Base-by-base conservation (phyloP, 306 rosid genomes). In the Vachellia collinsii region DNA sequence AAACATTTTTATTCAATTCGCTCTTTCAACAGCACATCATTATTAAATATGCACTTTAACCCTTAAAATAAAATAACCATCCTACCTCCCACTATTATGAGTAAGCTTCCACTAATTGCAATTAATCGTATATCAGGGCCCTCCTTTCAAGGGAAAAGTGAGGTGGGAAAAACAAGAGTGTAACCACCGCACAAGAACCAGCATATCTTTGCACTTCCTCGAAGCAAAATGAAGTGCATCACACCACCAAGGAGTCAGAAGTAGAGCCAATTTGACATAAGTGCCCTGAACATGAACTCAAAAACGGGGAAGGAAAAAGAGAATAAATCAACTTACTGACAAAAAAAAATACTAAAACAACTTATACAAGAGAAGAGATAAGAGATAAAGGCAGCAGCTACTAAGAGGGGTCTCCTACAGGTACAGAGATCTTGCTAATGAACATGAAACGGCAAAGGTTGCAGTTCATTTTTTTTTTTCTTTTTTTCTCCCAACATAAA, bases 361-460 rank as follows among this genome's bases (percentile, higher is more conserved):
- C 73, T 86, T 79, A 62, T 74, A 89, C 81, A 77, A 79, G 78
- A 87, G 56, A 67, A 89, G 81, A 79, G 34, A 56, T n/a, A 56
- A 80, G 77, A 80, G 76, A 88, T 79, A 84, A 70, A 78, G 72
- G 79, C 70, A 86, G 82, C 76, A 63, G 53, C 79, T 75, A 65
- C 79, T 48, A 65, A 53, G 38, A 71, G 38, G 70, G 81, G 79
- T 65, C 77, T 77, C 78, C 78, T 63, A 53, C 86, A 84, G 72
- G 75, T 75, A 78, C 85, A 74, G 41, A 54, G 47, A 63, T 54
- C 70, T 77, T 68, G 58, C 85, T 54, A 70, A 81, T 63, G 73
- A 83, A 86, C 84, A 79, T 77, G 81, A 82, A 86, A 85, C 38
- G 8, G 75, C 77, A 84, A 36, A 74, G 70, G 79, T 39, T 81